Evolutionary conservation across 345 rosid genomes (phyloP), one percentile per base, ranked within the genome.

Genomic region (Salix brachista): DNA sequence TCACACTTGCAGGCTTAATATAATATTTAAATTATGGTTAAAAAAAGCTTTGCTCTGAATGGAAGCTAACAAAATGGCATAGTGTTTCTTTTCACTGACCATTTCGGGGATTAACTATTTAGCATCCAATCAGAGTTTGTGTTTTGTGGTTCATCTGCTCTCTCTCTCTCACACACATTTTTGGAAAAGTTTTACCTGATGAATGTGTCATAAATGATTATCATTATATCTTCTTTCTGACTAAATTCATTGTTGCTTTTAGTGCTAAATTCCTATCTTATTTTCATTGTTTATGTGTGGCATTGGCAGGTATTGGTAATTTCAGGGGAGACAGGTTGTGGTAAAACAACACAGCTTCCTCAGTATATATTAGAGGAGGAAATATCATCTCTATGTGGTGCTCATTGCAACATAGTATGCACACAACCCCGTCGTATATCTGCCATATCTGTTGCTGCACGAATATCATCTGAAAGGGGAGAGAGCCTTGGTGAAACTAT

Each of bases 321-420:
- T 75, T 95, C 99, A 68, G 99, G 99, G 73, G 97, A 91, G 86
- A 95, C 99, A 2, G 99, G 99, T 32, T 95, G 99, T 90, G 98
- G 99, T 80, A 95, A 95, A 85, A 93, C 99, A 70, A 93, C 99
- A 67, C 99, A 95, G 78, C 96, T 95, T 76, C 97, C 99, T 82
- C 98, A 93, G 25, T 95, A 89, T 87, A 89, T 95, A 70, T 85
- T 95, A 77, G 99, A 95, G 81, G 91, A 91, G 89, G 96, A 90
- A 83, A 90, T 95, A 87, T 78, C 91, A 19, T 79, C 87, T 69
- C 77, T 95, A 30, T 89, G 89, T 19, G 98, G 99, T 76, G 97
- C 90, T 80, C 82, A 90, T 65, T 95, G 97, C 89, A 93, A 79
- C 84, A 93, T 95, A 69, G 85, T 95, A 65, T 95, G 99, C 85